phyloP scores from a whole-genome alignment of 2,329 filamentous ascomycete species.

The Chaetomium globosum region DNA sequence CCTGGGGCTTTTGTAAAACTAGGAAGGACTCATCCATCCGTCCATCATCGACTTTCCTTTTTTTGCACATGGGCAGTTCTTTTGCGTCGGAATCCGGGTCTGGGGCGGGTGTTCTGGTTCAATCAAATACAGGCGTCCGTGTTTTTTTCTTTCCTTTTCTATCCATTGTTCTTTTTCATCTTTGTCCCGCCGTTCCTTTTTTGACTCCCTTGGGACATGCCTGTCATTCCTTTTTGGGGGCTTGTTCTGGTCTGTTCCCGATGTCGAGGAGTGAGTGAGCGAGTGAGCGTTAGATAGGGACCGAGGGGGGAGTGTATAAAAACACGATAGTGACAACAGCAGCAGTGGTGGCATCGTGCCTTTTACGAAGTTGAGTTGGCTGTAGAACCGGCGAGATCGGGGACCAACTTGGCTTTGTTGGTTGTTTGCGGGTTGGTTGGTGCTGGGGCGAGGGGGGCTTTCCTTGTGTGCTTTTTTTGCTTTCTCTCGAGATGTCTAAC shows the following conservation, averaged over 20 bases:
- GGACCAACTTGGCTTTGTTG: background rate
- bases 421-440: background rate
- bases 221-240: background rate
- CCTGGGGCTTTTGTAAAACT: slow-evolving; percentile 21
- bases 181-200: slow-evolving; percentile 23
- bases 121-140: slow-evolving; percentile 26
- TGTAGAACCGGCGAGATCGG: background rate
- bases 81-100: slow-evolving; percentile 16
- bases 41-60: slow-evolving; percentile 11
- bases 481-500: background rate
- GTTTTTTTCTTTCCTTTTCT: slow-evolving; percentile 17
- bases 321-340: background rate
- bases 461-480: too few relatives aligned
- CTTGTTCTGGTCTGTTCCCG: background rate
- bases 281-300: background rate
- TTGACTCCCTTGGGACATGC: slow-evolving; percentile 9
- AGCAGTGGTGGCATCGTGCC: background rate
- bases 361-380: background rate
- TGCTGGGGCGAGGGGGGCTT: background rate
- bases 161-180: background rate
- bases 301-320: slow-evolving; percentile 14
- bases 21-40: slow-evolving; percentile 5
- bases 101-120: slow-evolving; percentile 27
- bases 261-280: background rate
- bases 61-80: slow-evolving; percentile 16